These are phyloP conservation scores for Ulmus americana DNA, from an alignment of 331 rosid species.

Conservation along the genomic window DNA sequence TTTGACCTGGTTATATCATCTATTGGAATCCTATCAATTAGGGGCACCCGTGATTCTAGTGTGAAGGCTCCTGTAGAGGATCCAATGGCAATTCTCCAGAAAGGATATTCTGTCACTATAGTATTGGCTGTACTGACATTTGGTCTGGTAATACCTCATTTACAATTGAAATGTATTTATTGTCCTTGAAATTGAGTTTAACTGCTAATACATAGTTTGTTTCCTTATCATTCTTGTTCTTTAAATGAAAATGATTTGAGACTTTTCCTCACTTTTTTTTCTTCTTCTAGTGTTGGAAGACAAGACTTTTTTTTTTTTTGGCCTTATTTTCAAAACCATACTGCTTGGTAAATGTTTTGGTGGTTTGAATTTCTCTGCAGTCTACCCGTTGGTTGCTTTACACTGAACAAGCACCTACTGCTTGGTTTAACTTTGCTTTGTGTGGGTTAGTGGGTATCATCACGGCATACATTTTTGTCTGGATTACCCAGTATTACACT, in stretches of 20 bases:
- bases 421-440: conserved; percentile 96
- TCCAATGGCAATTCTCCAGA: conserved; percentile 92
- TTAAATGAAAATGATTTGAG: conserved; percentile 8
- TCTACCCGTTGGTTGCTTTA: conserved; percentile 96
- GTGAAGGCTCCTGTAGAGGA: conserved; percentile 65
- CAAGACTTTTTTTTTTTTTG: conserved; percentile 2
- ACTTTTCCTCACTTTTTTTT: background rate
- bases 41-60: conserved; percentile 81
- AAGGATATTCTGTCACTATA: conserved; percentile 86
- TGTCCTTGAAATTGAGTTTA: conserved; percentile 1
- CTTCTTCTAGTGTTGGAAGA: conserved; percentile 8
- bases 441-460: conserved; percentile 94
- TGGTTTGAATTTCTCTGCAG: conserved; percentile 44
- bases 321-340: conserved; percentile 7
- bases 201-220: conserved; percentile 4
- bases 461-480: conserved; percentile 78
- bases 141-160: conserved; percentile 69
- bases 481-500: conserved; percentile 89
- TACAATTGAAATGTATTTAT: conserved; percentile 17
- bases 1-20: conserved; percentile 93
- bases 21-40: conserved; percentile 78
- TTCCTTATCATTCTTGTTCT: conserved; percentile 5
- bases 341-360: conserved; percentile 13
- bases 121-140: conserved; percentile 86
- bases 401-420: conserved; percentile 96